Evolutionary conservation across 73 alveolate species (phyloP), one percentile per base, ranked within the genome.

Genomic region (Paramecium tetraurelia): DNA sequence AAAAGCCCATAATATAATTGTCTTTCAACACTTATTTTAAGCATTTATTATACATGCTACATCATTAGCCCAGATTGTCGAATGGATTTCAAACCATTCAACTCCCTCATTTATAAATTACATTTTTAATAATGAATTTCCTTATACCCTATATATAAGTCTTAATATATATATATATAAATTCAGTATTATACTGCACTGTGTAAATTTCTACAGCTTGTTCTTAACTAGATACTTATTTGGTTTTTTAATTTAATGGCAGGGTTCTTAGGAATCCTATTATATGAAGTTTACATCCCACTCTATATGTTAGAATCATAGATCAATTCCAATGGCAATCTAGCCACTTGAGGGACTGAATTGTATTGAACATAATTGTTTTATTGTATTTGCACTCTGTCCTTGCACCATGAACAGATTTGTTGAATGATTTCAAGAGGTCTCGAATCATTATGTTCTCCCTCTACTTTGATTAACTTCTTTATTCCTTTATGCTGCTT

Each of bases 291-390:
- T 31, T 27, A 27, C 46, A 27, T 27, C 21, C 33, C 86, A 72
- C 86, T 72, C 63, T 72, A 33, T 35, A 14, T 35, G 38, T 72
- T 72, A 36, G 86, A 72, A 72, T 72, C 86, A 72, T 72, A 72
- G 8, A 36, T 72, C n/a, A 63, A 63, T 63, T 63, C 84, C 31
- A 63, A 63, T 12, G 84, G 84, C 14, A 63, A 63, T 63, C 84
- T 63, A 12, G 84, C 22, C 29, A 63, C 84, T 33, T 63, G 12
- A 22, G 84, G 84, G 9, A 63, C 84, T 36, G 86, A 72, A 35
- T 31, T 35, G 20, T 72, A 72, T 38, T 40, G 33, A 18, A 72
- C 40, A 12, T 29, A 43, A 43, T 72, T 33, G 29, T 31, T 21
- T 72, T 35, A 18, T 43, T 72, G 46, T 24, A 72, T 40, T 72